Percentiles rank a stretch among this genome's conserved stretches.
phyloP scores from a whole-genome alignment of 441 rosid genomes.

The Dalechampia spathulata region DNA sequence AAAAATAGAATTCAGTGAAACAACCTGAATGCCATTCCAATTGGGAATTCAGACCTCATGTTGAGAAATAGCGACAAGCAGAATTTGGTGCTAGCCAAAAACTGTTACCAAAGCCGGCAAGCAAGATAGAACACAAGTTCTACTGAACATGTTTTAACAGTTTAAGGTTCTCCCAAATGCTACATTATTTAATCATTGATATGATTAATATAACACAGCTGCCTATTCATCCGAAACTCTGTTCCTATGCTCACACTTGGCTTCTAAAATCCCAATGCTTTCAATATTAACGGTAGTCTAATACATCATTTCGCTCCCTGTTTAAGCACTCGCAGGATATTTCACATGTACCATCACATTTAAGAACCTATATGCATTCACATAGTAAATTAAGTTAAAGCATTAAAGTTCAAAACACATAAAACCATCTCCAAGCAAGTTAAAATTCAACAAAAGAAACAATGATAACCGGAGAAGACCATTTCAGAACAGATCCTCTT shows the following conservation, averaged over 20 bases:
- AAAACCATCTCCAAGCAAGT: neutral
- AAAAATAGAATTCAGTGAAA: slow-evolving; percentile 12
- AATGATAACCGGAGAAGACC: slow-evolving; percentile 36
- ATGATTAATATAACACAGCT: neutral
- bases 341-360: too few species aligned
- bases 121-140: too few species aligned
- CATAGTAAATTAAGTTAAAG: neutral
- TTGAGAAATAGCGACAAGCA: neutral
- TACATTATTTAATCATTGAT: too few species aligned
- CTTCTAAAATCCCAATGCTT: neutral
- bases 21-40: neutral
- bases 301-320: too few species aligned
- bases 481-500: slow-evolving; percentile 94
- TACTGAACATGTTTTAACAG: too few species aligned
- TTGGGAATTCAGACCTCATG: neutral
- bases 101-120: slow-evolving; percentile 3
- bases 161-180: too few species aligned
- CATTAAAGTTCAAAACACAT: neutral
- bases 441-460: neutral
- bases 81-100: neutral
- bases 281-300: too few species aligned
- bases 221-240: neutral
- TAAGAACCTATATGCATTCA: too few species aligned
- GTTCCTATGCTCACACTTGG: neutral
- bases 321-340: too few species aligned